Evolutionary conservation across 208 protist genomes (phyloP).

Genomic region (Acanthamoeba lenticulata): DNA sequence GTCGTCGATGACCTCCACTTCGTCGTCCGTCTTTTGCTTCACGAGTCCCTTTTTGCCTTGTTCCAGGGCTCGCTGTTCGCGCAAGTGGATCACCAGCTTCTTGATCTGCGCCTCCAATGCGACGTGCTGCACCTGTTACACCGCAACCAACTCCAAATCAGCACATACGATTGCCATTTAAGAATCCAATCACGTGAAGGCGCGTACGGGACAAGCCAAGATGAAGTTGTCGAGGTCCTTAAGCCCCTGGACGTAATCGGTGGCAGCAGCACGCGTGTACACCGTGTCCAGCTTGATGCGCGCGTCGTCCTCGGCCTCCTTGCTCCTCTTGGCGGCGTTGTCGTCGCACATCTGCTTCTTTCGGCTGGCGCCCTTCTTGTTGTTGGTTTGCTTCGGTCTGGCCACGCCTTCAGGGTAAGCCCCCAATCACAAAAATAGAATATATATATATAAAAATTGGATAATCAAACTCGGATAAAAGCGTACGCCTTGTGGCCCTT

Average conservation of each 20-base stretch:
- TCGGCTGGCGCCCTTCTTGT: slow-evolving; percentile 10
- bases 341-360: not conserved
- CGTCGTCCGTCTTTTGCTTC: not conserved
- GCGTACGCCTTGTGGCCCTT: not conserved
- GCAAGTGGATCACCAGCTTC: not conserved
- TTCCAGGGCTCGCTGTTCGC: not conserved
- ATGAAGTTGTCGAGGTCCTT: slow-evolving; percentile 13
- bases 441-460: too few species aligned
- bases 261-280: not conserved
- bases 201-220: not conserved
- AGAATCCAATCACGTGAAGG: not conserved
- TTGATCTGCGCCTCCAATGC: not conserved
- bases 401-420: not conserved
- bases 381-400: slow-evolving; percentile 17
- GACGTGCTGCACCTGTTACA: not conserved
- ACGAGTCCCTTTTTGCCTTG: not conserved
- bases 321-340: not conserved
- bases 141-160: not conserved
- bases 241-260: not conserved
- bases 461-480: not conserved
- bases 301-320: slow-evolving; percentile 8
- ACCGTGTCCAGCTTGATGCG: slow-evolving; percentile 13
- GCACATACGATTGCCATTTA: not conserved
- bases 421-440: too few species aligned
- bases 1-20: not conserved